A percentile compares a stretch with the other conserved stretches of the same genome.
These are phyloP conservation scores for Wickerhamiella domercqiae DNA, from an alignment of 805 yeast species.

Conservation along the genomic window DNA sequence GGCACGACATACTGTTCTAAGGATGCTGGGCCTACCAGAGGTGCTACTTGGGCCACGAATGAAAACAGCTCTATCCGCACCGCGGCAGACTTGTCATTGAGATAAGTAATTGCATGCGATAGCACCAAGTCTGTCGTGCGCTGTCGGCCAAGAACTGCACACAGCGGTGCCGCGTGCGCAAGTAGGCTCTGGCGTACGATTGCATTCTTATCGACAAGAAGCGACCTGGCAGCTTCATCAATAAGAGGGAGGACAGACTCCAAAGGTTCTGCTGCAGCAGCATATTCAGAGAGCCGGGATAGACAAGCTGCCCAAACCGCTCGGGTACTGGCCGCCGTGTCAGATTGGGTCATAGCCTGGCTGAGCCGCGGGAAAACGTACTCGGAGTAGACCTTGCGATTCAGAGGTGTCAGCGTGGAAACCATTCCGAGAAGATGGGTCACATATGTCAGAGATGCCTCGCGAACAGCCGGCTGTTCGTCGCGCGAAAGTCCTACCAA, in stretches of 20 bases:
- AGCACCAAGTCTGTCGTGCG: conserved; percentile 76
- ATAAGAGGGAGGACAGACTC: conserved; percentile 30
- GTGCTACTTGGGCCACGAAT: conserved; percentile 56
- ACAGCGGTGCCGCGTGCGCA: conserved; percentile 55
- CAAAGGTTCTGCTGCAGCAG: conserved; percentile 27
- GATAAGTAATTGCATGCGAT: conserved; percentile 80
- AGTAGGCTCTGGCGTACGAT: conserved; percentile 57
- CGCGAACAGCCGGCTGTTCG: conserved; percentile 45
- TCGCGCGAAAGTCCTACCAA: conserved; percentile 61
- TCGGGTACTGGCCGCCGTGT: conserved; percentile 34
- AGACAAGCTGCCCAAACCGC: conserved; percentile 57
- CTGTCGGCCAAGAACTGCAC: conserved; percentile 72
- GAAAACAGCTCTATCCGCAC: conserved; percentile 58
- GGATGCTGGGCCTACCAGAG: conserved; percentile 66
- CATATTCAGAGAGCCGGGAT: conserved; percentile 53
- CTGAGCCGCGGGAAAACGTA: conserved; percentile 59
- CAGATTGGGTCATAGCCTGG: conserved; percentile 23
- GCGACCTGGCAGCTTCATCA: conserved; percentile 45
- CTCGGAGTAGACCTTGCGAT: conserved; percentile 64
- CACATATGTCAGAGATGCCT: conserved; percentile 45
- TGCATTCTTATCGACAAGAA: conserved; percentile 55
- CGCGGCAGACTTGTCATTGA: conserved; percentile 61
- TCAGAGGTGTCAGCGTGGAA: conserved; percentile 52
- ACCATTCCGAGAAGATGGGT: conserved; percentile 56
- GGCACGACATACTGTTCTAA: conserved; percentile 84